Conservation (phyloP, 2,329 filamentous ascomycete species). For the Hypomyces perniciosus region DNA sequence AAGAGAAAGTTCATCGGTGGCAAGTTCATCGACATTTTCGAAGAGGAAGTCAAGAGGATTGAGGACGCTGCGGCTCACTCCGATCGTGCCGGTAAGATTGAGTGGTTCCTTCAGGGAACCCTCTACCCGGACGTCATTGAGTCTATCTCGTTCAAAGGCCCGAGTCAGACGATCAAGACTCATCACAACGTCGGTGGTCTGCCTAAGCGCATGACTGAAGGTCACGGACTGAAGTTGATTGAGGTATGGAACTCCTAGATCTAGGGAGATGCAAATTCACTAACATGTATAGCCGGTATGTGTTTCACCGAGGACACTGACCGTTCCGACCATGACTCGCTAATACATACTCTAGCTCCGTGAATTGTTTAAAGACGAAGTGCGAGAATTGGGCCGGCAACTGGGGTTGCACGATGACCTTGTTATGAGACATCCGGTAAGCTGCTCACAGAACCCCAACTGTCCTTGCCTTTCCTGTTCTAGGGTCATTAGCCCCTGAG, state of each 20-base stretch:
- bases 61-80: slow-evolving; percentile 65
- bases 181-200: slow-evolving; percentile 64
- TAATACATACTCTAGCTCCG: slow-evolving; percentile 6
- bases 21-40: slow-evolving; percentile 63
- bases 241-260: background rate
- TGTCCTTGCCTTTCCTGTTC: background rate
- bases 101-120: slow-evolving; percentile 81
- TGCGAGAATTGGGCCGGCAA: slow-evolving; percentile 25
- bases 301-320: background rate
- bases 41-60: slow-evolving; percentile 65
- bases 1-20: slow-evolving; percentile 89
- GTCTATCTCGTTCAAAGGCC: slow-evolving; percentile 40
- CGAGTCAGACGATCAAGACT: background rate
- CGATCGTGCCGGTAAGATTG: slow-evolving; percentile 64
- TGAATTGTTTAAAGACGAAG: slow-evolving; percentile 71
- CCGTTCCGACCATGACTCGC: background rate
- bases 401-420: slow-evolving; percentile 28
- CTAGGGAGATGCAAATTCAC: too few relatives aligned
- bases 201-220: slow-evolving; percentile 48
- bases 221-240: slow-evolving; percentile 16
- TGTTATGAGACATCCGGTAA: slow-evolving; percentile 22
- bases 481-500: too few relatives aligned
- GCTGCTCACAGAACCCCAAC: background rate
- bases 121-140: slow-evolving; percentile 34
- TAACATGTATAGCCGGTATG: background rate